phyloP scores from a whole-genome alignment of 2,329 filamentous ascomycete genomes.

The Colletotrichum lindemuthianum region DNA sequence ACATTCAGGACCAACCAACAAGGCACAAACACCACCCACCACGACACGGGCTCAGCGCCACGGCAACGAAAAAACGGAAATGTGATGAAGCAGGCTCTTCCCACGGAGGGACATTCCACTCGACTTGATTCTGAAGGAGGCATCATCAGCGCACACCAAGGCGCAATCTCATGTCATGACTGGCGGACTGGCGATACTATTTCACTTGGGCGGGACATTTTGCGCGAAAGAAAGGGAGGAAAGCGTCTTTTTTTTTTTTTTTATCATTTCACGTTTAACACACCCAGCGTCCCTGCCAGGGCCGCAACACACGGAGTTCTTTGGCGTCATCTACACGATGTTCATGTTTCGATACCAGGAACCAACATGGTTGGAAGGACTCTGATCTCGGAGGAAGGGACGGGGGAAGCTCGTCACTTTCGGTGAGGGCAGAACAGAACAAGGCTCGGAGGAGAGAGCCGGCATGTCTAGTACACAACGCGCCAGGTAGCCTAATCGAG shows the following conservation, averaged over 20 bases:
- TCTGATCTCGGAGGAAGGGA: constrained; percentile 11
- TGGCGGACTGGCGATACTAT: not conserved
- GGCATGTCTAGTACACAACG: constrained; percentile 25
- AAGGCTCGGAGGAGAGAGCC: constrained; percentile 1
- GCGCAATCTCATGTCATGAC: constrained; percentile 15
- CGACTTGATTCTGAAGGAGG: constrained; percentile 34
- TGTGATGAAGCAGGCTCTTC: constrained; percentile 37
- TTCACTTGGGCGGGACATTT: constrained; percentile 23
- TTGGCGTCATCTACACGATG: constrained; percentile 36
- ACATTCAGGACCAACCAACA: not conserved
- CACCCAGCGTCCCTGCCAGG: constrained; percentile 12
- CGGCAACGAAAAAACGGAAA: constrained; percentile 18
- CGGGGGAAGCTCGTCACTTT: constrained; percentile 20
- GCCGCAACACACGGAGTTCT: constrained; percentile 31
- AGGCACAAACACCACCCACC: constrained; percentile 12
- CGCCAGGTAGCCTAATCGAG: constrained; percentile 32
- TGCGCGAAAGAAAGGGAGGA: constrained; percentile 32
- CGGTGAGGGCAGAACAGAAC: not conserved
- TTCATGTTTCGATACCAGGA: constrained; percentile 37
- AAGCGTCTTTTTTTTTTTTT: constrained; percentile 24
- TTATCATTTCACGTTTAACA: constrained; percentile 20
- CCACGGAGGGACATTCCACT: constrained; percentile 25
- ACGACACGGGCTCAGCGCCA: constrained; percentile 28
- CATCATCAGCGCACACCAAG: constrained; percentile 23
- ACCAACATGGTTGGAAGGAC: constrained; percentile 23